These are phyloP conservation scores for Stephanodiscus triporus DNA, from an alignment of 108 stramenopile species.

Conservation along the genomic window DNA sequence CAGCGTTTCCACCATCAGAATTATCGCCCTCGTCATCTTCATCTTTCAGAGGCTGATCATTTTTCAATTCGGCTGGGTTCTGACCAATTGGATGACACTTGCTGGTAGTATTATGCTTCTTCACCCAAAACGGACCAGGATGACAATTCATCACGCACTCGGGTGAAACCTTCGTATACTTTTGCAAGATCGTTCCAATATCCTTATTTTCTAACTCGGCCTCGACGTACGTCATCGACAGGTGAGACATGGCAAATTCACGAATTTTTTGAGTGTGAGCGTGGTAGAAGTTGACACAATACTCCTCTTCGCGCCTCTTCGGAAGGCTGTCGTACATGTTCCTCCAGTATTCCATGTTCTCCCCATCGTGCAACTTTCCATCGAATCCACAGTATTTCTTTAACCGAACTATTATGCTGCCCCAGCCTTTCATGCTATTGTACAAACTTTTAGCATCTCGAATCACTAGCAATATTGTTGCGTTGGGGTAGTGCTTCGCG, in stretches of 20 bases:
- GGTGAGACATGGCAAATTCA: slow-evolving; percentile 53
- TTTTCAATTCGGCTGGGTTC: slow-evolving; percentile 6
- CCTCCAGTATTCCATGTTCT: slow-evolving; percentile 37
- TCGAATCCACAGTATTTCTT: slow-evolving; percentile 35
- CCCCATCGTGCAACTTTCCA: slow-evolving; percentile 22
- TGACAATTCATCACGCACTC: slow-evolving; percentile 46
- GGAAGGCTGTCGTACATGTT: slow-evolving; percentile 1
- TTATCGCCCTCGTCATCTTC: neutral
- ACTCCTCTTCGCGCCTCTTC: slow-evolving; percentile 6
- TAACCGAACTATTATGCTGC: slow-evolving; percentile 18
- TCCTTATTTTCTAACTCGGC: slow-evolving; percentile 46
- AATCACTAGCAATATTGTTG: slow-evolving; percentile 30
- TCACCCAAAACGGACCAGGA: slow-evolving; percentile 45
- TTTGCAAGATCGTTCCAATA: slow-evolving; percentile 44
- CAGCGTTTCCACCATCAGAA: neutral
- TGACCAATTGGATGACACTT: slow-evolving; percentile 42
- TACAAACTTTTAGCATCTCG: slow-evolving; percentile 11
- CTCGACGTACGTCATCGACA: slow-evolving; percentile 59
- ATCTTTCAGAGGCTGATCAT: neutral
- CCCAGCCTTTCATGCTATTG: slow-evolving; percentile 33
- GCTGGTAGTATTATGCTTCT: slow-evolving; percentile 27
- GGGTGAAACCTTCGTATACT: slow-evolving; percentile 46
- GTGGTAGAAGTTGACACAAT: slow-evolving; percentile 53
- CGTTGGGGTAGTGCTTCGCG: slow-evolving; percentile 24
- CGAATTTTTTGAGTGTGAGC: slow-evolving; percentile 58